A percentile compares a stretch with the other conserved stretches of the same genome.
Evolutionary conservation across 2,329 filamentous ascomycete genomes (phyloP).

Genomic region (Huntiella abstrusa): DNA sequence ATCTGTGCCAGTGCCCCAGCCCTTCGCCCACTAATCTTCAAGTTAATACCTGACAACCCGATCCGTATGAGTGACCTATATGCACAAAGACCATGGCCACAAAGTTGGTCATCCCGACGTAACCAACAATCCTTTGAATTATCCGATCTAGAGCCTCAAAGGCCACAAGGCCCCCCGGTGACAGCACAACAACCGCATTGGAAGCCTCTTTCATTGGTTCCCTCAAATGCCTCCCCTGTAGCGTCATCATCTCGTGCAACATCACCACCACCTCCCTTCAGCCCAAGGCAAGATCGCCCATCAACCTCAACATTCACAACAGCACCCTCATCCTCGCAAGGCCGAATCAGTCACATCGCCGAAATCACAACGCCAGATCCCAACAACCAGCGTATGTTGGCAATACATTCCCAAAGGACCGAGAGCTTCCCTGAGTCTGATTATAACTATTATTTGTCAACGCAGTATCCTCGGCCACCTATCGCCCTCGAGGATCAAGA

Average conservation of each 20-base stretch:
- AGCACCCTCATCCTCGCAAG: background rate
- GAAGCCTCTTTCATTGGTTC: background rate
- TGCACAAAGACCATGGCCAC: background rate
- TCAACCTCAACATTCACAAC: background rate
- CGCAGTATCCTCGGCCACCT: background rate
- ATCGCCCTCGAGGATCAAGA: background rate
- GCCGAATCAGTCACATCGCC: background rate
- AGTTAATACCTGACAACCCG: conserved; percentile 13
- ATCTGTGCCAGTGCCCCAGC: conserved; percentile 20
- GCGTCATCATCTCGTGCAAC: too few species aligned
- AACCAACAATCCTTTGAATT: background rate
- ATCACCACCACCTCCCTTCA: background rate
- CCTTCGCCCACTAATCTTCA: conserved; percentile 16
- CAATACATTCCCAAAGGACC: background rate
- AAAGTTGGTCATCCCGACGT: background rate
- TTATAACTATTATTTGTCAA: conserved; percentile 2
- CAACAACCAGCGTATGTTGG: background rate
- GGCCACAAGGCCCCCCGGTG: background rate
- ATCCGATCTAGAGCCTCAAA: background rate
- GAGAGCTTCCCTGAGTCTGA: conserved; percentile 5
- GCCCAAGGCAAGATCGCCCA: background rate
- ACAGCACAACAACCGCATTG: background rate
- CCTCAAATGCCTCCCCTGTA: too few species aligned
- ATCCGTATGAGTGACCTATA: conserved; percentile 1
- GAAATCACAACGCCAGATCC: background rate